Evolutionary conservation across 148 eudicot genomes (phyloP), one percentile per base, ranked within the genome.

Genomic region (Vaccinium darrowii): DNA sequence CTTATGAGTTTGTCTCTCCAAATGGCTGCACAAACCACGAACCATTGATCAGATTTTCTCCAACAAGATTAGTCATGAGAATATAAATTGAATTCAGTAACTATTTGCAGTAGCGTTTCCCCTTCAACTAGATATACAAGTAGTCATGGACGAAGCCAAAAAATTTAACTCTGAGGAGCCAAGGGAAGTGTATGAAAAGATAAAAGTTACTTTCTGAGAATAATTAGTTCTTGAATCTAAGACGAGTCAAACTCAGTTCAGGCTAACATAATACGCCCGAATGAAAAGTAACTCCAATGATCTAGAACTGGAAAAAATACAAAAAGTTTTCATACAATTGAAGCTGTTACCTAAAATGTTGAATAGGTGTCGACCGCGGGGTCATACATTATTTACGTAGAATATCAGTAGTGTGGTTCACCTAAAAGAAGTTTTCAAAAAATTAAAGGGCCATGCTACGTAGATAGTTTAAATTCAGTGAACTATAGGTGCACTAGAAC

Each of bases 1-100:
- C 87, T 89, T 77, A 71, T 57, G 51, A 94, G 94, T 87, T 90
- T 89, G 85, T 93, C 91, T 87, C 92, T 93, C 95, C 88, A 92
- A 91, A 89, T 92, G 83, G 92, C 98, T 94, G 92, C 87, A 85
- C 25, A 71, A 87, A 54, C 62, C 74, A 53, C n/a, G 5, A 47
- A 65, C 33, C 14, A 69, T n/a, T 16, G 60, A 30, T 50, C 19
- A 50, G 10, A 23, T 21, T 15, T 49, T 67, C 56, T 3, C 27
- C 65, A 49, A 49, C 72, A 75, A 50, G 8, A 50, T 69, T 13
- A 50, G 56, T 50, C 0, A 18, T 15, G 25, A 33, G 2, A 79
- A 57, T 8, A 19, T 51, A 7, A 56, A 79, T 27, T 30, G 15
- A 80, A n/a, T 8, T 80, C 16, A 10, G 43, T 10, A 62, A 56